phyloP scores from a whole-genome alignment of 768 basidiomycete genomes.

The Lepiota subincarnata region DNA sequence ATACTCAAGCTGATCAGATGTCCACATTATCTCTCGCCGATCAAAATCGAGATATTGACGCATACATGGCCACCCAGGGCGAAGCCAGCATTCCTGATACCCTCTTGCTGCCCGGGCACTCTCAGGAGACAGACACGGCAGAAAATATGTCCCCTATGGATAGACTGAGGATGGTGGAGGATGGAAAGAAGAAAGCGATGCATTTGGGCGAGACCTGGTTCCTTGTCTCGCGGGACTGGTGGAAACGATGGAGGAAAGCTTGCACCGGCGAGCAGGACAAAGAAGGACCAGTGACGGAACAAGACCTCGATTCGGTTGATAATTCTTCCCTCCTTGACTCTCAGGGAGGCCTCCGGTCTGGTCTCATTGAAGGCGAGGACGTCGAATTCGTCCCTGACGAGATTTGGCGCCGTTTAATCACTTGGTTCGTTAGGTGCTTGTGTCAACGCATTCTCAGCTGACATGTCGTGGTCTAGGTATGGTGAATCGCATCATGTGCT shows the following conservation, averaged over 20 bases:
- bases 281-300: constrained; percentile 56
- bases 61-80: constrained; percentile 61
- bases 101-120: constrained; percentile 20
- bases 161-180: constrained; percentile 49
- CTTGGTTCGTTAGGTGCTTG: constrained; percentile 53
- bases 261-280: constrained; percentile 68
- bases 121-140: constrained; percentile 17
- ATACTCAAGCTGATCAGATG: constrained; percentile 38
- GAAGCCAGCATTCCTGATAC: constrained; percentile 31
- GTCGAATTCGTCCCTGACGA: constrained; percentile 71
- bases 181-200: constrained; percentile 45
- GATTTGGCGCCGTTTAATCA: constrained; percentile 63
- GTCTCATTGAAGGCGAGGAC: constrained; percentile 58
- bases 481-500: constrained; percentile 54
- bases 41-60: constrained; percentile 56
- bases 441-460: constrained; percentile 5
- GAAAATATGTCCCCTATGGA: constrained; percentile 32
- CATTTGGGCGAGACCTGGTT: constrained; percentile 74
- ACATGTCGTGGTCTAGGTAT: constrained; percentile 50
- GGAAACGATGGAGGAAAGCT: constrained; percentile 69
- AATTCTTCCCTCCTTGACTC: constrained; percentile 62
- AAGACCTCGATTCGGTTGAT: constrained; percentile 70
- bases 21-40: constrained; percentile 40
- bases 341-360: constrained; percentile 41
- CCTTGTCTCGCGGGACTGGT: constrained; percentile 69